Percentiles rank a stretch among this genome's conserved stretches.
Evolutionary conservation across 345 rosid genomes (phyloP).

Genomic region (Lagerstroemia speciosa): DNA sequence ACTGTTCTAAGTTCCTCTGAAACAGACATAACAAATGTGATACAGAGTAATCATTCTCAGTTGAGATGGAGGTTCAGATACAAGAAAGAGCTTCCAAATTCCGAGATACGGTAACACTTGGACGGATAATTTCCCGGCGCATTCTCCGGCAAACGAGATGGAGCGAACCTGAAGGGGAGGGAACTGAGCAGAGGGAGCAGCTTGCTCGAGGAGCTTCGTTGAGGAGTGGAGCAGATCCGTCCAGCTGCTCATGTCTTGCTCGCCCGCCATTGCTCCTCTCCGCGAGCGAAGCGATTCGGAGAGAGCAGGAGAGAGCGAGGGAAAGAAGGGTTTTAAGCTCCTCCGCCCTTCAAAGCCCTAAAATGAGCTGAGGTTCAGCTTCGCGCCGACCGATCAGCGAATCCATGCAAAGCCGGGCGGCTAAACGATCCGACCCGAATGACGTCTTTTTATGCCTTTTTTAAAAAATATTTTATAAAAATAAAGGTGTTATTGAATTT

Average conservation of each 20-base stretch:
- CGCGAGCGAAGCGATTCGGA: background rate
- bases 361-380: background rate
- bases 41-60: background rate
- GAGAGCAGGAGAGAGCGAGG: background rate
- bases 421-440: background rate
- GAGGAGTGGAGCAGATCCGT: constrained; percentile 93
- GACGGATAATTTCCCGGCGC: background rate
- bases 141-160: background rate
- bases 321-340: constrained; percentile 8
- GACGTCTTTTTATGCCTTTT: background rate
- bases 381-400: background rate
- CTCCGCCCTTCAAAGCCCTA: constrained; percentile 9
- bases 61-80: background rate
- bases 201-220: constrained; percentile 89
- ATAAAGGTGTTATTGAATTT: no score
- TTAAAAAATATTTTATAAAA: no score
- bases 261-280: constrained; percentile 53
- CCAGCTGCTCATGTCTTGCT: constrained; percentile 77
- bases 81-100: background rate
- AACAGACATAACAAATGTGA: constrained; percentile 12
- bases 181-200: constrained; percentile 95
- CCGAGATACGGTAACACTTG: no score
- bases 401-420: background rate
- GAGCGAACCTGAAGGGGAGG: constrained; percentile 90
- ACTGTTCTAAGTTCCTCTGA: constrained; percentile 91